Percentiles rank a stretch among this genome's conserved stretches.
These are phyloP conservation scores for Stevia rebaudiana DNA, from an alignment of 140 eudicot species.

Conservation along the genomic window DNA sequence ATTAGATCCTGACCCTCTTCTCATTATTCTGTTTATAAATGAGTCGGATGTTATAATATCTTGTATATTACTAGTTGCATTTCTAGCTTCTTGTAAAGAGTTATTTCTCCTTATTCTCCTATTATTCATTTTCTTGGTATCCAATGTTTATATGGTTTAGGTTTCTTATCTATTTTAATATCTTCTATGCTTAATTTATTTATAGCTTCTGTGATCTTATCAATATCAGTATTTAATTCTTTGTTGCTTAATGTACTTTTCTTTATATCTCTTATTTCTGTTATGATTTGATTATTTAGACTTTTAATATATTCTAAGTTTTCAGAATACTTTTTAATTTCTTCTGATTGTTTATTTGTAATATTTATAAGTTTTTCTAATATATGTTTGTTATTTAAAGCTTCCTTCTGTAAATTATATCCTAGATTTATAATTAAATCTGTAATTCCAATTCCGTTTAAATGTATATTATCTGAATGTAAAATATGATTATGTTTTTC, in stretches of 20 bases:
- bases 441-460: background rate
- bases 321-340: background rate
- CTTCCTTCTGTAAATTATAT: background rate
- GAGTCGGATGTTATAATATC: background rate
- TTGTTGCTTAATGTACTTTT: background rate
- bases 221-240: background rate
- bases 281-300: background rate
- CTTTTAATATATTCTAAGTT: background rate
- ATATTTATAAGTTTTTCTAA: background rate
- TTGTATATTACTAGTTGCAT: background rate
- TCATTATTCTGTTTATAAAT: no score
- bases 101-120: background rate
- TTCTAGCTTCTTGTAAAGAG: background rate
- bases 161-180: background rate
- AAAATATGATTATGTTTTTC: background rate
- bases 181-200: background rate
- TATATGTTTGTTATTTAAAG: background rate
- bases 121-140: background rate
- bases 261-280: background rate
- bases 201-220: background rate
- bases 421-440: background rate
- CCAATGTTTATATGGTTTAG: background rate
- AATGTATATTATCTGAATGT: background rate
- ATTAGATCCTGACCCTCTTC: no score
- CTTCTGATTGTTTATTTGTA: background rate